phyloP scores from a whole-genome alignment of 257 asterid species.

The Nemophila menziesii region DNA sequence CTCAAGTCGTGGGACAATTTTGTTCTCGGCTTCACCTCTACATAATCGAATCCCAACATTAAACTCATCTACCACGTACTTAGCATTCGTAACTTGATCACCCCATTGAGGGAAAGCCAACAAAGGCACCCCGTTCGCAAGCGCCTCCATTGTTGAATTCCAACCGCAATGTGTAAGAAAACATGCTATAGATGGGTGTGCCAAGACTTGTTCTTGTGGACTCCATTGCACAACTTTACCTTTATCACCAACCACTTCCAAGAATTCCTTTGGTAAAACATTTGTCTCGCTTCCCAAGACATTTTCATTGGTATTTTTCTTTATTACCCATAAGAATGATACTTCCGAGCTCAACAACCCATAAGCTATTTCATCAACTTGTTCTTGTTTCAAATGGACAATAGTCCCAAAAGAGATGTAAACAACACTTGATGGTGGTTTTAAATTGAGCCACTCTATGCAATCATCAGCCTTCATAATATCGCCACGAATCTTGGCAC shows the following conservation, averaged over 20 bases:
- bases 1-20: slow-evolving; percentile 38
- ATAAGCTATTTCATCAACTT: slow-evolving; percentile 13
- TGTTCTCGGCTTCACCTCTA: slow-evolving; percentile 55
- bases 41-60: slow-evolving; percentile 55
- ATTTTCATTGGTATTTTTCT: not conserved
- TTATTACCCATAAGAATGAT: slow-evolving; percentile 21
- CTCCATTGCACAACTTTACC: slow-evolving; percentile 21
- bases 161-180: slow-evolving; percentile 14
- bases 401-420: slow-evolving; percentile 18
- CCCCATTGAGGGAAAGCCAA: slow-evolving; percentile 69
- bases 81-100: slow-evolving; percentile 75
- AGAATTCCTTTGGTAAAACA: slow-evolving; percentile 7
- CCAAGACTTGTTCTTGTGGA: slow-evolving; percentile 28
- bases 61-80: slow-evolving; percentile 57
- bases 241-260: slow-evolving; percentile 7
- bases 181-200: slow-evolving; percentile 13
- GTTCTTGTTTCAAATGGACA: slow-evolving; percentile 12
- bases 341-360: slow-evolving; percentile 7
- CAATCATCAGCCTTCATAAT: slow-evolving; percentile 19
- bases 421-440: slow-evolving; percentile 15
- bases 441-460: slow-evolving; percentile 17
- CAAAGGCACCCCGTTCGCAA: slow-evolving; percentile 12
- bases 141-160: slow-evolving; percentile 8
- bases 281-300: slow-evolving; percentile 17
- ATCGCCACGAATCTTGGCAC: slow-evolving; percentile 25